Evolutionary conservation across 2,329 filamentous ascomycete species (phyloP), one percentile per base, ranked within the genome.

Genomic region (Trichoderma lentiforme): DNA sequence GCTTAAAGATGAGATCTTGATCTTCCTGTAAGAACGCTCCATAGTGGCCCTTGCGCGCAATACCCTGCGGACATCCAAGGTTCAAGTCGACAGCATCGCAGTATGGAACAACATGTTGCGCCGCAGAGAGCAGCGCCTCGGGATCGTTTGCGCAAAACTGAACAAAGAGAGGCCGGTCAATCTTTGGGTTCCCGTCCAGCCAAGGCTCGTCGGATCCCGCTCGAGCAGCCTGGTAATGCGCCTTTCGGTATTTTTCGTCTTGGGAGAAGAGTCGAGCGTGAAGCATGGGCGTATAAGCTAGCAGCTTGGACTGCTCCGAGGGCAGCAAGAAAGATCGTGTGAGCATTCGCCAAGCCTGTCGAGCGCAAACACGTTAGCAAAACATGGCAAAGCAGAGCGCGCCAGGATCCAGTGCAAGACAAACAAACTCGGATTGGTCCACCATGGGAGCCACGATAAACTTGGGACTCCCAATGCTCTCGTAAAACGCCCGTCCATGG

Each of bases 31-130:
- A 82, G 78, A 98, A 99, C 0, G 95, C 92, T 26, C 96, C 96
- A 78, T 99, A 99, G 80, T 93, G 91, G 9, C 96, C 96, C 80
- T 92, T 93, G 80, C 90, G 89, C 39, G 96, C 96, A 76, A 99
- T 99, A 1, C 95, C 95, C 80, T 99, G 96, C 1, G 96, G 96
- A 82, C 96, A 99, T 8, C 96, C 96, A 5, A 99, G 86, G 80
- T 99, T 99, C 76, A 99, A 83, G 80, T 99, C 96, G 4, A 99
- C 92, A 8, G 96, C 96, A 80, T 99, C 96, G 82, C 95, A 98
- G 81, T 95, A 93, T 0, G 94, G 93, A 6, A 92, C 91, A 0
- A 94, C 95, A 73, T 91, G 87, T 74, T 88, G 87, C 0, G 95
- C 96, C 0, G 96, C 94, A 32, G 87, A 86, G 62, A 98, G 89